Evolutionary conservation across 441 rosid genomes (phyloP), one percentile per base, ranked within the genome.

Genomic region (Mallotus japonicus): DNA sequence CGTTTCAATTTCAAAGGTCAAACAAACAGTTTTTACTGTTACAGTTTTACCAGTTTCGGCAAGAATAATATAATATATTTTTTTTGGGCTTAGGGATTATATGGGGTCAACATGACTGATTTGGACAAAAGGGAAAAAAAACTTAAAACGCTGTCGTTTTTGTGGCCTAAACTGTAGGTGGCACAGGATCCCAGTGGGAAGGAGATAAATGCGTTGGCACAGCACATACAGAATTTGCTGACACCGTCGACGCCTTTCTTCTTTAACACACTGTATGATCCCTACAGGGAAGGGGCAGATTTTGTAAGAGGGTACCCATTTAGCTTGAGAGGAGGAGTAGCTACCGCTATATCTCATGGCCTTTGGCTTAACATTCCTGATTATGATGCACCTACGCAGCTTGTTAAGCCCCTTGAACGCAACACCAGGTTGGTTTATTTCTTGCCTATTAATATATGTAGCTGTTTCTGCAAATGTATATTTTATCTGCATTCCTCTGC

Each of bases 331-430:
- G 84, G 73, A 78, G 86, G 84, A 22, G 79, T 73, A 0, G 80
- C 84, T 0, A 79, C 86, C 5, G 84, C 83, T 3, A 71, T 83
- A n/a, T 83, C 86, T 42, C 84, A 81, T 64, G 86, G 84, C 16
- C 86, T 83, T 50, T 83, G 86, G 84, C 80, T 81, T 66, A 83
- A 83, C 80, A 81, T 83, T 50, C 84, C 86, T 9, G 83, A 76
- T 56, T 80, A 80, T 19, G 84, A 80, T 72, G 82, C 83, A n/a
- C 83, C 83, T 4, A 83, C 86, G 60, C 83, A 83, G 69, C 83
- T 80, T 3, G 82, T 83, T 67, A 81, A 78, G 75, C 84, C 86
- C 58, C 83, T 70, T 1, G 84, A 81, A 66, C 78, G 80, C 40
- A 83, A 81, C 76, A 56, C 75, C 65, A 83, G 84, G 84, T 81